Evolutionary conservation across 768 basidiomycete species (phyloP), one percentile per base, ranked within the genome.

Genomic region (Lactarius evosmus): DNA sequence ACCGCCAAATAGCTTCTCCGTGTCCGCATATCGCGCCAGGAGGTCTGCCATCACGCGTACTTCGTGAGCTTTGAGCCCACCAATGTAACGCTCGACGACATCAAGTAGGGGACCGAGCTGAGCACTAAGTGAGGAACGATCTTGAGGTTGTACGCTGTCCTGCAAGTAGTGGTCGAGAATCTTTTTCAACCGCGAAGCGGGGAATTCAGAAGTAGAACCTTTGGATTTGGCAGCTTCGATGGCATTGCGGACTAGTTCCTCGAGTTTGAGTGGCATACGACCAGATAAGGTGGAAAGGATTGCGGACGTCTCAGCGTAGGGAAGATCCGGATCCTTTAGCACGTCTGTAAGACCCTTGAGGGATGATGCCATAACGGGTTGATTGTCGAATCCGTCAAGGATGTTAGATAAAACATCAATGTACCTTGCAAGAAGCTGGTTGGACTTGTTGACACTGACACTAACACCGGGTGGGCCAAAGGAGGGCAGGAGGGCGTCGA

Each of bases 341-440:
- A 93, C 86, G 40, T 85, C 79, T 69, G 93, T 80, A 62, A 99
- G 86, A 51, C 94, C 89, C 74, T 93, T 95, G 72, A 98, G 80
- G 12, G 93, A 92, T 5, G 87, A 76, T 22, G 82, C 81, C 90
- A 98, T 94, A 68, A 91, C 81, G 6, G 93, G 88, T 72, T 94
- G 92, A 77, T 98, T 98, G 77, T 99, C 97, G 76, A 89, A 99
- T 40, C 97, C 97, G 62, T 94, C 91, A 65, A 99, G 82, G 69
- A 97, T 95, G 76, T 98, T 94, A 74, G 87, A 85, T 58, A 99
- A 81, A 60, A 89, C 82, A 67, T 84, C 82, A 58, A 89, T 78
- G 76, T 88, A 89, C 69, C 85, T 84, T 58, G 83, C 79, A 62
- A 93, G 85, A 63, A 85, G 85, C 74, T 99, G 97, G 73, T 97